Base-by-base conservation (phyloP, 345 rosid genomes). In the Populus tremula region DNA sequence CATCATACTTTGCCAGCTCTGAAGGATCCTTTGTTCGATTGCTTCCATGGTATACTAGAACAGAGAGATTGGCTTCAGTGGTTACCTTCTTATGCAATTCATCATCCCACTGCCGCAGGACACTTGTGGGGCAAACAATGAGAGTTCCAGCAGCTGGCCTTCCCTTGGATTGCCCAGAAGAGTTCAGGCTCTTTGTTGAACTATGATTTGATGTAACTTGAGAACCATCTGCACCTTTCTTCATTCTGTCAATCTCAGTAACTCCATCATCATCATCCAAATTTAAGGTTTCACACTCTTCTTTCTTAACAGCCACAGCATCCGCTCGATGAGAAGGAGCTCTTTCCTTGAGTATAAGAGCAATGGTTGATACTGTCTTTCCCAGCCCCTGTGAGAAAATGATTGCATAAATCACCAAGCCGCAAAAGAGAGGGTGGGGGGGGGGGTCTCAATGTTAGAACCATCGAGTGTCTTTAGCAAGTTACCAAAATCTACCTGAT, bases 71-170 rank as follows among this genome's bases (percentile, higher is more conserved):
- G 29, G 91, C 96, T 86, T 89, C 79, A 49, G 79, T 79, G 2
- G 92, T 81, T 69, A 96, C 99, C 87, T 96, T 96, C 82, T 80
- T 91, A 25, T 80, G 88, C 82, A 96, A 76, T 82, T 96, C 99
- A 33, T 93, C 97, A 10, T 85, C 89, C 99, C 99, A 96, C 77
- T 96, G 99, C 20, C 99, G 90, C 84, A 96, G 81, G 38, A 96
- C 98, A 85, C 99, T 96, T 7, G 97, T 92, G 45, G 99, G 99
- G 86, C 99, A 96, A 78, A 96, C 99, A 84, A 96, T 85, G 74
- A 96, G 96, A 25, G 99, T 96, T 82, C 99, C 99, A 71, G 92
- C 96, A 74, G 96, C 87, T 69, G 97, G 98, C 87, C 96, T 92
- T 79, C 96, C 94, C 77, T 72, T 90, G 67, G 79, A 77, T 72